A percentile compares a stretch with the other conserved stretches of the same genome.
Evolutionary conservation across 257 asterid genomes (phyloP).

Genomic region (Solanum pennellii): DNA sequence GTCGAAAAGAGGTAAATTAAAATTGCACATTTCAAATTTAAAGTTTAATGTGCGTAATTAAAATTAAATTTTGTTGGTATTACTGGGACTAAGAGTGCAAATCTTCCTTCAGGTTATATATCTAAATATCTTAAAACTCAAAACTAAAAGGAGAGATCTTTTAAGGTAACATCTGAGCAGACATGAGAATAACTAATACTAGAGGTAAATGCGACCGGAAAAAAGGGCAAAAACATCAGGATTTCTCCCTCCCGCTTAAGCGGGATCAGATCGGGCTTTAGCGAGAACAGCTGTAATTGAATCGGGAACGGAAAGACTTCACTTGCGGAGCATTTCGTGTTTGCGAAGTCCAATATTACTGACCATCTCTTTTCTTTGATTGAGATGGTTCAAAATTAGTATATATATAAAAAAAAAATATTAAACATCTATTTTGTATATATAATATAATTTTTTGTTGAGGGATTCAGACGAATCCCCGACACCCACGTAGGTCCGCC

Average conservation of each 20-base stretch:
- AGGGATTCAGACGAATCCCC: accelerated
- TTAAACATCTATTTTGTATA: no score
- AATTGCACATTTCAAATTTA: neutral
- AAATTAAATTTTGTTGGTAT: neutral
- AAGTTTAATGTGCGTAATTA: neutral
- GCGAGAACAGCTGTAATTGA: no score
- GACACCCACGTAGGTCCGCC: no score
- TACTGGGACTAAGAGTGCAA: neutral
- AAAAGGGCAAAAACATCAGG: neutral
- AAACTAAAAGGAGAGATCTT: neutral
- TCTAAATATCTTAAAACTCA: neutral
- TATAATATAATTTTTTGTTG: accelerated
- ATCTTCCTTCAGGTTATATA: neutral
- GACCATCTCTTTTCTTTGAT: no score
- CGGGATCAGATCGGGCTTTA: no score
- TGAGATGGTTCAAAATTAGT: no score
- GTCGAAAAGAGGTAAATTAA: no score
- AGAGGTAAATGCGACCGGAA: neutral
- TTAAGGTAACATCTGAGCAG: neutral
- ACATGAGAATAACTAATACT: neutral
- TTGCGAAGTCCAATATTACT: no score
- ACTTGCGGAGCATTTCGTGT: neutral
- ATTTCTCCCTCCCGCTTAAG: no score
- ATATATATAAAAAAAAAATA: no score
- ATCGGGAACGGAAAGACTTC: no score